Conservation (phyloP, 2,329 filamentous ascomycete genomes). For the Talaromyces pinophilus region DNA sequence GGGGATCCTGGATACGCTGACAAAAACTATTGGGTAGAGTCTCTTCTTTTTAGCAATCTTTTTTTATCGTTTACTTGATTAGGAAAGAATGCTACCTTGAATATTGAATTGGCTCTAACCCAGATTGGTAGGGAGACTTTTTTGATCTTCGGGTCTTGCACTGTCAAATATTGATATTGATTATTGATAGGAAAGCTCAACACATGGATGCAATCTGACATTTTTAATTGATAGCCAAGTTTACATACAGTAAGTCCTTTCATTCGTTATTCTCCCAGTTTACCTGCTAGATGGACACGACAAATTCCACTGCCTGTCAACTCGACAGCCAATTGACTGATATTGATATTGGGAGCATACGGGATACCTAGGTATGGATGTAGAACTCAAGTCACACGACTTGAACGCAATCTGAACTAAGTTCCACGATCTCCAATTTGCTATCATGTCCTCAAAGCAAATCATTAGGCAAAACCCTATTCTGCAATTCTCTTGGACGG, state of each 20-base stretch:
- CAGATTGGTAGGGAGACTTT: constrained; percentile 1
- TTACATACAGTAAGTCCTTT: neutral
- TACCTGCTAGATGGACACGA: neutral
- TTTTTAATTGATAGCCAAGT: neutral
- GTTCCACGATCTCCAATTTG: neutral
- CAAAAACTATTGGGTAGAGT: neutral
- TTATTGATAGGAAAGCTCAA: neutral
- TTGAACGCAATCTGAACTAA: neutral
- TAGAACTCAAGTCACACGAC: neutral
- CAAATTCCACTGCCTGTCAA: neutral
- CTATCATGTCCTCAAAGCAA: neutral
- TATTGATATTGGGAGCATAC: neutral
- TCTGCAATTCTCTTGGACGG: too few relatives aligned
- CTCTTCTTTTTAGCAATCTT: neutral
- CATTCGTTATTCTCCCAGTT: neutral
- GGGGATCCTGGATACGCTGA: neutral
- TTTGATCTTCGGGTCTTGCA: neutral
- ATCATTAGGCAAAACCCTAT: neutral
- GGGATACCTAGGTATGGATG: too few relatives aligned
- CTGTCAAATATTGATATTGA: neutral
- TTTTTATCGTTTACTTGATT: neutral
- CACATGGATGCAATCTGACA: neutral
- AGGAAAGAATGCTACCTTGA: neutral
- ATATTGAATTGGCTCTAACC: neutral
- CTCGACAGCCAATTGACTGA: neutral